phyloP scores from a whole-genome alignment of 2,329 filamentous ascomycete species.

The Colletotrichum sidae region DNA sequence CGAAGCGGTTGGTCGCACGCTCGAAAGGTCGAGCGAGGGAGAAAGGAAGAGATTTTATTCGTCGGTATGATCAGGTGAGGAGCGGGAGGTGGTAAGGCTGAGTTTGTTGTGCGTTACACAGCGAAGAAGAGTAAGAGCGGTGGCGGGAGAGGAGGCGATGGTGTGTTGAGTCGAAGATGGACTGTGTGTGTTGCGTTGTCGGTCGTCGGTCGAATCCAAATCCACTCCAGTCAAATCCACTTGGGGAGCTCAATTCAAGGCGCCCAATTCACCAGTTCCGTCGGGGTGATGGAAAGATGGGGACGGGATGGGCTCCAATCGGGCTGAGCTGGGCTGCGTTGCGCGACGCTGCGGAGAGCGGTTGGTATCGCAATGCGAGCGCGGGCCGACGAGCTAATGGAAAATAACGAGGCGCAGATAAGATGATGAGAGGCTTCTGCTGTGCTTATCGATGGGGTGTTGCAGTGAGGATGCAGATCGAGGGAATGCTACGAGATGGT shows the following conservation, averaged over 20 bases:
- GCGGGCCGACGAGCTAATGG: conserved; percentile 2
- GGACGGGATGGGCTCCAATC: conserved; percentile 31
- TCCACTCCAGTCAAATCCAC: conserved; percentile 6
- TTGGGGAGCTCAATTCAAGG: background rate
- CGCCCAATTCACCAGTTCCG: background rate
- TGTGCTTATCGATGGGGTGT: background rate
- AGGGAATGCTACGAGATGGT: conserved; percentile 25
- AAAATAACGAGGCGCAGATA: conserved; percentile 13
- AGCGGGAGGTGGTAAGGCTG: conserved; percentile 6
- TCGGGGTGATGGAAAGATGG: conserved; percentile 2
- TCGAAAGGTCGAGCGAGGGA: conserved; percentile 5
- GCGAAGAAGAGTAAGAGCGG: conserved; percentile 2
- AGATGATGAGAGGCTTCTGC: conserved; percentile 1
- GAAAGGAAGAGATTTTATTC: conserved; percentile 3
- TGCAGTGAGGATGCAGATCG: conserved; percentile 26
- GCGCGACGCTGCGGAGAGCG: conserved; percentile 15
- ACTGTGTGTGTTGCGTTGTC: conserved; percentile 6
- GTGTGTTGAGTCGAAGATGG: conserved; percentile 12
- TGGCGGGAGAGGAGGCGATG: background rate
- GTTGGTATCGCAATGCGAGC: conserved; percentile 2
- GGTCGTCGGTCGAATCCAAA: conserved; percentile 19
- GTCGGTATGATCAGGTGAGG: background rate
- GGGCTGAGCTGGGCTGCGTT: conserved; percentile 12
- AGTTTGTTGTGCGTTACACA: conserved; percentile 6
- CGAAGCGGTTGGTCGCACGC: conserved; percentile 14